These are phyloP conservation scores for Aureobasidium leucospermi DNA, from an alignment of 2,329 filamentous ascomycete genomes.

Conservation along the genomic window DNA sequence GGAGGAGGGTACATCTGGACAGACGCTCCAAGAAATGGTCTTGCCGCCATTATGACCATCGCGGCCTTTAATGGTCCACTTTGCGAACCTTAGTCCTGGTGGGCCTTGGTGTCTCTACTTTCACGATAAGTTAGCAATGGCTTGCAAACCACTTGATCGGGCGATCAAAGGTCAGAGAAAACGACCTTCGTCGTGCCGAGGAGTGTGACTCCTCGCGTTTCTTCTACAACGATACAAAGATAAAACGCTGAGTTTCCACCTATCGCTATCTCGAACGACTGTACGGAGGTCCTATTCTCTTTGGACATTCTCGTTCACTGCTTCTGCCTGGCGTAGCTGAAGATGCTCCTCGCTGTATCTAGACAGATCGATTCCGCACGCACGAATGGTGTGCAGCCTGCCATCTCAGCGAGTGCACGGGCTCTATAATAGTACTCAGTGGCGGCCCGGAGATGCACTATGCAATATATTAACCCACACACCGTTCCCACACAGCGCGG, in stretches of 20 bases:
- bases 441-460: background rate
- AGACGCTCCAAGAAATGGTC: no score
- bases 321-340: background rate
- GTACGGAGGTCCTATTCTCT: background rate
- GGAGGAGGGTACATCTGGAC: no score
- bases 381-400: background rate
- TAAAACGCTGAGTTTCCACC: background rate
- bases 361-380: background rate
- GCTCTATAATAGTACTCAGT: background rate
- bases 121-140: background rate
- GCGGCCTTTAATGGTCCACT: background rate
- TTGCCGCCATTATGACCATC: no score
- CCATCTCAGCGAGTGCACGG: background rate
- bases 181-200: background rate
- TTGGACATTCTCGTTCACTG: background rate
- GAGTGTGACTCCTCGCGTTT: background rate
- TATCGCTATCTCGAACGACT: background rate
- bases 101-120: background rate
- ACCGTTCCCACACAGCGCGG: background rate
- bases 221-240: background rate
- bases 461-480: conserved; percentile 11
- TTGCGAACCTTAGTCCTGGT: background rate
- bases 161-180: background rate
- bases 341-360: background rate
- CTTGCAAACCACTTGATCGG: background rate